These are phyloP conservation scores for Orbilia ellipsospora DNA, from an alignment of 2,329 filamentous ascomycete genomes.

Conservation along the genomic window DNA sequence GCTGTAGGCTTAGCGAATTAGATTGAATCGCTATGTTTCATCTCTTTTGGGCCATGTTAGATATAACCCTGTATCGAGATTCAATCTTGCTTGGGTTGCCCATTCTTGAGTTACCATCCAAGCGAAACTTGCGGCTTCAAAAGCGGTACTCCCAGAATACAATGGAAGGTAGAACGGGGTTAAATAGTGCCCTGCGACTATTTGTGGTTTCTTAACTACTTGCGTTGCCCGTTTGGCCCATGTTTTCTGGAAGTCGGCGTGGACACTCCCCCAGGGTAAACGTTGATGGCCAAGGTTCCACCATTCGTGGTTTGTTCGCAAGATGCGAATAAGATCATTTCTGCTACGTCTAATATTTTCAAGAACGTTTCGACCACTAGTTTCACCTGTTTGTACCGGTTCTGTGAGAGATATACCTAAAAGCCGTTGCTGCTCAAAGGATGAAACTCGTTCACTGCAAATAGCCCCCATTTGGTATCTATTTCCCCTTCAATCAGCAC, in stretches of 20 bases:
- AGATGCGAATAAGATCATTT: conserved; percentile 39
- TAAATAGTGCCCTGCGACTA: conserved; percentile 46
- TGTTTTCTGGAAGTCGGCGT: conserved; percentile 39
- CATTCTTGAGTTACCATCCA: conserved; percentile 55
- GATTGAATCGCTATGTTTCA: conserved; percentile 4
- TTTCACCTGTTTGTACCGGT: conserved; percentile 14
- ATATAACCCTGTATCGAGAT: conserved; percentile 36
- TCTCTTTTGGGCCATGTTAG: conserved; percentile 49
- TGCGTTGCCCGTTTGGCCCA: conserved; percentile 39
- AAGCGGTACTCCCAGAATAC: conserved; percentile 49
- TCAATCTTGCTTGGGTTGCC: conserved; percentile 18
- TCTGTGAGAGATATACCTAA: conserved; percentile 38
- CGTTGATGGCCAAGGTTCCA: conserved; percentile 52
- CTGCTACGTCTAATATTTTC: conserved; percentile 42
- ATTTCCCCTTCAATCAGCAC: conserved; percentile 7
- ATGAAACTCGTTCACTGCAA: conserved; percentile 46
- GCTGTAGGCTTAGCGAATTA: too few relatives aligned
- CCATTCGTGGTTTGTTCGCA: conserved; percentile 54
- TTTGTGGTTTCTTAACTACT: conserved; percentile 19
- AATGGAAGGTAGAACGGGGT: conserved; percentile 51
- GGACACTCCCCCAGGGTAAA: conserved; percentile 31
- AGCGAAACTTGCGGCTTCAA: conserved; percentile 52
- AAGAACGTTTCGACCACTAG: conserved; percentile 24
- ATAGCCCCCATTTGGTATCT: conserved; percentile 53
- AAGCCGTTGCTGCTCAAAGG: conserved; percentile 45